Conservation (phyloP, 106 monocot genomes). For the Phalaenopsis aphrodite region DNA sequence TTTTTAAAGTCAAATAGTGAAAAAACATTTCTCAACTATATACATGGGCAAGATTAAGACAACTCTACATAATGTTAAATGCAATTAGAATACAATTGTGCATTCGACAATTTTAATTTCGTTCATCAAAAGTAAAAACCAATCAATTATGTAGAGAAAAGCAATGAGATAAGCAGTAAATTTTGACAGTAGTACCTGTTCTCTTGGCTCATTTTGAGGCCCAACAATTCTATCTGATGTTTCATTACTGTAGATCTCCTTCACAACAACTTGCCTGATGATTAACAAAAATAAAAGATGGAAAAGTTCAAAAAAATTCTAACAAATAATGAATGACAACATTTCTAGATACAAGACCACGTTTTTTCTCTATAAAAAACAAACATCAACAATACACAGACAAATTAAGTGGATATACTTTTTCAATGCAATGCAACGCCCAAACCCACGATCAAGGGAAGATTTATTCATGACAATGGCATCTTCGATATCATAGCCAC, state of each 20-base stretch:
- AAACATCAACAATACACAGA: not conserved
- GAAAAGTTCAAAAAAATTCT: not conserved
- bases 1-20: not conserved
- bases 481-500: conserved; percentile 99
- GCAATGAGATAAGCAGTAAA: not conserved
- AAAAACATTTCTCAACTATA: not conserved
- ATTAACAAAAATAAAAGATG: not conserved
- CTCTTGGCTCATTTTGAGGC: conserved; percentile 61
- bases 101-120: not conserved
- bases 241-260: conserved; percentile 40
- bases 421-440: conserved; percentile 84
- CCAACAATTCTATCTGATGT: conserved; percentile 51
- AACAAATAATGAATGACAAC: conserved; percentile 1
- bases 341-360: not conserved
- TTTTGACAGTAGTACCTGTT: not conserved
- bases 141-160: conserved; percentile 1
- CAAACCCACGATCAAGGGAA: conserved; percentile 97
- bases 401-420: conserved; percentile 34
- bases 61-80: not conserved
- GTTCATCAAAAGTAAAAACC: not conserved
- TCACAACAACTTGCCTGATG: conserved; percentile 48
- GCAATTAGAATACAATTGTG: not conserved
- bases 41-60: not conserved
- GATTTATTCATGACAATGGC: conserved; percentile 99
- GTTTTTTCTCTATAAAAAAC: not conserved